Evolutionary conservation across 805 yeast species (phyloP).

Genomic region (Nakazawaea holstii): DNA sequence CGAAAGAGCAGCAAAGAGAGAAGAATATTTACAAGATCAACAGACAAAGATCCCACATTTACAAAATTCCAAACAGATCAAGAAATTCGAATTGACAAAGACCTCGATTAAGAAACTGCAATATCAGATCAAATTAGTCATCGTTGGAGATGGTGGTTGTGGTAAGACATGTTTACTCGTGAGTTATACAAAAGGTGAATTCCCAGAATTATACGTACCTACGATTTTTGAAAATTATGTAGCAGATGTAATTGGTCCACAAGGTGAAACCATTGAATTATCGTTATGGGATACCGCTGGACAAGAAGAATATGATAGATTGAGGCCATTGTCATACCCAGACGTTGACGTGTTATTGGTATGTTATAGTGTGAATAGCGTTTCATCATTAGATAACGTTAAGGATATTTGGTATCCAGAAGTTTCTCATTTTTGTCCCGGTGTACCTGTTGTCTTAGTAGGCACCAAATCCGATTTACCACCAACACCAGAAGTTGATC

Average conservation of each 20-base stretch:
- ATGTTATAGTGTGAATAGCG: constrained; percentile 67
- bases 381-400: constrained; percentile 63
- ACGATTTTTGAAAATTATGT: constrained; percentile 80
- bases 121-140: constrained; percentile 39
- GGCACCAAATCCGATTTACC: constrained; percentile 74
- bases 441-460: constrained; percentile 70
- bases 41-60: background rate
- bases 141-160: constrained; percentile 87
- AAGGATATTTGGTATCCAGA: constrained; percentile 87
- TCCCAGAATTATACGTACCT: constrained; percentile 73
- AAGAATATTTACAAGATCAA: background rate
- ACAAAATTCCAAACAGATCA: background rate
- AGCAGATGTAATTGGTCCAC: constrained; percentile 43
- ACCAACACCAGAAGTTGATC: constrained; percentile 17
- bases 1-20: constrained; percentile 9
- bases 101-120: constrained; percentile 8
- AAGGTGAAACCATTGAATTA: constrained; percentile 52
- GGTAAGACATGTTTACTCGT: constrained; percentile 73
- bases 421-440: constrained; percentile 76
- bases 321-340: constrained; percentile 74
- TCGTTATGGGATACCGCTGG: constrained; percentile 91
- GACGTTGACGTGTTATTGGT: constrained; percentile 71
- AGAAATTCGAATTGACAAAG: constrained; percentile 1
- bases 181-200: constrained; percentile 61
- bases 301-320: constrained; percentile 78